Evolutionary conservation across 345 rosid genomes (phyloP), one percentile per base, ranked within the genome.

Genomic region (Gossypium turneri): DNA sequence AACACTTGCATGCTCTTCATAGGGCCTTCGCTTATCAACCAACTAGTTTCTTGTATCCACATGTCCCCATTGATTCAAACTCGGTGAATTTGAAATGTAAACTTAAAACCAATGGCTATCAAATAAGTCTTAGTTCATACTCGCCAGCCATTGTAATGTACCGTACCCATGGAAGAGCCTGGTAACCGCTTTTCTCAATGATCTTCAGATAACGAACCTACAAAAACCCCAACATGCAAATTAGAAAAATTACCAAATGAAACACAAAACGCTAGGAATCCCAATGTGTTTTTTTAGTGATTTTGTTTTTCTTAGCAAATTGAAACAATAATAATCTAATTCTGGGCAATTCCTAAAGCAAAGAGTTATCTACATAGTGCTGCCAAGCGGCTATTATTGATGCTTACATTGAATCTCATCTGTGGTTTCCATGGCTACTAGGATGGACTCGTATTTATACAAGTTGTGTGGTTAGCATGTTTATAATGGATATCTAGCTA

Each of bases 81-180:
- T 59, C 43, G 2, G 44, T 27, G 56, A 62, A 29, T 22, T 25
- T 38, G n/a, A 60, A 60, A 60, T 60, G 64, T 12, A 43, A 45
- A 53, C 61, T 0, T 52, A 38, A 50, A 57, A 13, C 45, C 13
- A 47, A 19, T 9, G 65, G 64, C 62, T 34, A 73, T 88, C 82
- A 90, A 79, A 90, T 84, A 78, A 94, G 95, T 78, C 99, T 83
- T 55, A 93, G 87, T 77, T 95, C 98, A 66, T 95, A 95, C 80
- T 95, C 99, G 47, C 98, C 99, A 73, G 97, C 99, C 98, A 89
- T 95, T 56, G 99, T 93, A 82, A 95, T 95, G 86, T 93, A 95
- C 80, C 99, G 88, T 75, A 95, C 98, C 99, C 99, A 95, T 68
- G 99, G 99, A 74, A 93, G 98, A 70, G 98, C 97, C 71, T 91